phyloP scores from a whole-genome alignment of 2,329 filamentous ascomycete species.

The Cercospora sesami region DNA sequence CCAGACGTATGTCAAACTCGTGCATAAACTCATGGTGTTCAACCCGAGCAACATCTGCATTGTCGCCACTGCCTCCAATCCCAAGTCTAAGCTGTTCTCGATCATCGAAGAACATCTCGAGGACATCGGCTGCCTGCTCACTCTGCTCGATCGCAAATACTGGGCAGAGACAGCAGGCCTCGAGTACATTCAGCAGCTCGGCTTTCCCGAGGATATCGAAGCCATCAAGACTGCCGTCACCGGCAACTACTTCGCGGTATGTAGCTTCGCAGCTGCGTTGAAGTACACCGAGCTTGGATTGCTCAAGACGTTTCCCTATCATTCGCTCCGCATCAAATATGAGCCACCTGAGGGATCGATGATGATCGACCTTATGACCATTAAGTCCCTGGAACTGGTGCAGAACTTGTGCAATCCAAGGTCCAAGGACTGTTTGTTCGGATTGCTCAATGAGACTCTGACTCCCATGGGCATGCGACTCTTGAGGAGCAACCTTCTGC shows the following conservation, averaged over 20 bases:
- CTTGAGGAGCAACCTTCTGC: slow-evolving; percentile 80
- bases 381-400: slow-evolving; percentile 82
- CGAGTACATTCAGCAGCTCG: slow-evolving; percentile 75
- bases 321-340: slow-evolving; percentile 82
- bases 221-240: slow-evolving; percentile 75
- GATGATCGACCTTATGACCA: slow-evolving; percentile 91
- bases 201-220: slow-evolving; percentile 76
- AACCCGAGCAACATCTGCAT: slow-evolving; percentile 79
- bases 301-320: slow-evolving; percentile 67
- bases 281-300: slow-evolving; percentile 76
- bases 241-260: slow-evolving; percentile 84
- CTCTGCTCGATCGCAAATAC: slow-evolving; percentile 70
- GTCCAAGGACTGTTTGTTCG: slow-evolving; percentile 80
- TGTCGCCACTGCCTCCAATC: slow-evolving; percentile 68
- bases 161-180: slow-evolving; percentile 80
- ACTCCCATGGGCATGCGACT: slow-evolving; percentile 88
- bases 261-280: slow-evolving; percentile 83
- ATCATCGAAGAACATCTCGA: slow-evolving; percentile 72
- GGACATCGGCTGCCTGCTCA: slow-evolving; percentile 58
- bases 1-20: slow-evolving; percentile 83
- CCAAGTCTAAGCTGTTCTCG: slow-evolving; percentile 70
- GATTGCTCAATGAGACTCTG: slow-evolving; percentile 77
- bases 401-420: slow-evolving; percentile 78
- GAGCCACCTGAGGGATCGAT: slow-evolving; percentile 87
- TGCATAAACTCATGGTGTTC: slow-evolving; percentile 82